Evolutionary conservation across 2,329 filamentous ascomycete species (phyloP).

Genomic region (Capronia americana): DNA sequence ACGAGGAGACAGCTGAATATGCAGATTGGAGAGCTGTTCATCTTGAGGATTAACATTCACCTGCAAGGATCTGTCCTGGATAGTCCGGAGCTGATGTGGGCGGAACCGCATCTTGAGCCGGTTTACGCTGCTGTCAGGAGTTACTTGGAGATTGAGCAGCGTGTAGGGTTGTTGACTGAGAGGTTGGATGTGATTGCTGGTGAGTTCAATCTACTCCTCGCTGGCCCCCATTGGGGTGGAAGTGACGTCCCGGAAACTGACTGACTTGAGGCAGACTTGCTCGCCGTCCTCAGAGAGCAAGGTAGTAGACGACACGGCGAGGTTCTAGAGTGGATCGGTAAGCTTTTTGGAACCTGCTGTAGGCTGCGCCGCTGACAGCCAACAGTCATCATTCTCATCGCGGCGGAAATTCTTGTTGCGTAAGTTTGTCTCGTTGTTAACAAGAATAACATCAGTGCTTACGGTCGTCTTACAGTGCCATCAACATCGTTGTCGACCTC

Average conservation of each 20-base stretch:
- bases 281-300: conserved; percentile 94
- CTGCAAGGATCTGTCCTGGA: conserved; percentile 95
- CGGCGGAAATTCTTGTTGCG: conserved; percentile 91
- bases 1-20: conserved; percentile 94
- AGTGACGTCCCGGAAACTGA: background rate
- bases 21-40: conserved; percentile 98
- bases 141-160: conserved; percentile 98
- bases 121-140: conserved; percentile 94
- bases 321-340: conserved; percentile 88
- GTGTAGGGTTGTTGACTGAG: conserved; percentile 87
- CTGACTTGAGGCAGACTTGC: conserved; percentile 65
- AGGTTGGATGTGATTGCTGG: conserved; percentile 79
- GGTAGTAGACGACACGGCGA: conserved; percentile 90
- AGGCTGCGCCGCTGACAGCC: conserved; percentile 24
- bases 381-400: conserved; percentile 90
- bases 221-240: background rate
- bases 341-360: conserved; percentile 41
- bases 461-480: conserved; percentile 52
- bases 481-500: conserved; percentile 94
- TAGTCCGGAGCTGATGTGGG: conserved; percentile 97
- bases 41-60: conserved; percentile 96
- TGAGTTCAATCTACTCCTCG: conserved; percentile 21
- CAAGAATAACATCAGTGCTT: background rate
- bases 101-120: conserved; percentile 93
- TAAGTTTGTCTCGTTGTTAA: conserved; percentile 16